Percentiles rank a stretch among this genome's conserved stretches.
These are phyloP conservation scores for Pythium phragmiticola DNA, from an alignment of 352 stramenopile species.

Conservation along the genomic window DNA sequence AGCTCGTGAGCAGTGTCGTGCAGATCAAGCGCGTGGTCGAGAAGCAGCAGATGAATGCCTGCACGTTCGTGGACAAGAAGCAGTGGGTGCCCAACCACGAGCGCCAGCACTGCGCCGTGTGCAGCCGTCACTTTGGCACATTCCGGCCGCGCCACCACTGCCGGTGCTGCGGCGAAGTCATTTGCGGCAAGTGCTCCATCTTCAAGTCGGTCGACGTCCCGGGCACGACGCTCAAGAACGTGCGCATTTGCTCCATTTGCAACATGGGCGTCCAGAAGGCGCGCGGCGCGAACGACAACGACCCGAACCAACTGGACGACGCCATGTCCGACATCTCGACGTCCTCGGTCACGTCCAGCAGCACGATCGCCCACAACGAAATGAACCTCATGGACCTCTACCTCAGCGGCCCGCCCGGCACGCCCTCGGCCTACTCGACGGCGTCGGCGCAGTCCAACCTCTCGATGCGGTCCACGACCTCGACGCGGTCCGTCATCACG, in stretches of 20 bases:
- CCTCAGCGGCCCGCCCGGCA: conserved; percentile 56
- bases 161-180: conserved; percentile 86
- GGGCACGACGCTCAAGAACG: conserved; percentile 77
- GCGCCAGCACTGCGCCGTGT: conserved; percentile 72
- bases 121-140: conserved; percentile 64
- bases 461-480: conserved; percentile 75
- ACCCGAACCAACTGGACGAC: conserved; percentile 33
- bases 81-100: conserved; percentile 82
- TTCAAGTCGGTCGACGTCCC: conserved; percentile 82
- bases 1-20: conserved; percentile 74
- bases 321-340: conserved; percentile 75
- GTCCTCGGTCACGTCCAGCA: conserved; percentile 75
- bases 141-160: conserved; percentile 86
- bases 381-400: conserved; percentile 87
- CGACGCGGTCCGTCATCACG: conserved; percentile 52
- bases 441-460: conserved; percentile 74
- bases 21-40: conserved; percentile 81
- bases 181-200: conserved; percentile 85
- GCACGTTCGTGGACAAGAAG: conserved; percentile 79
- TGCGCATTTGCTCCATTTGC: conserved; percentile 82
- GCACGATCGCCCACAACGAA: conserved; percentile 79
- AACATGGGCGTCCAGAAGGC: conserved; percentile 83
- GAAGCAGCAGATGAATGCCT: conserved; percentile 86
- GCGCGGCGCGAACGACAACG: conserved; percentile 16
- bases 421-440: conserved; percentile 73